Conservation (phyloP, 345 rosid species). For the Corymbia maculata region DNA sequence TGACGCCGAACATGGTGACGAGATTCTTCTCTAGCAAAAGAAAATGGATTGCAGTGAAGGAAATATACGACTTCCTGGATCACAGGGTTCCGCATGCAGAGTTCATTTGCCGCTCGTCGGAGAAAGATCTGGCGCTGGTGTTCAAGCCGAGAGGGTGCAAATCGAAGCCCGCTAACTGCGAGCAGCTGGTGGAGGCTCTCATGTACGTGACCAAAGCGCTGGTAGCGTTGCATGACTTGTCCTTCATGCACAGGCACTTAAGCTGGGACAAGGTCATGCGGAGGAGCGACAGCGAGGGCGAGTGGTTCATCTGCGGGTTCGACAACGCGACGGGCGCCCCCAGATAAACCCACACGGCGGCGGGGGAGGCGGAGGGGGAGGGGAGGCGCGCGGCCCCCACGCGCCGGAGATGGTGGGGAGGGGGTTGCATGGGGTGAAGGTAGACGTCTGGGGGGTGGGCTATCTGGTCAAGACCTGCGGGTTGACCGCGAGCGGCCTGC, state of each 20-base stretch:
- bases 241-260: slow-evolving; percentile 93
- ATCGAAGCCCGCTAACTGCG: slow-evolving; percentile 47
- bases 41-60: slow-evolving; percentile 66
- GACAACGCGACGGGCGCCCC: slow-evolving; percentile 66
- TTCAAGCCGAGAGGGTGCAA: slow-evolving; percentile 77
- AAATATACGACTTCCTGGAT: slow-evolving; percentile 64
- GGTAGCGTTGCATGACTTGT: slow-evolving; percentile 81
- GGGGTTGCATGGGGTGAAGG: slow-evolving; percentile 89
- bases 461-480: slow-evolving; percentile 75
- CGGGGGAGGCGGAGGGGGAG: background rate
- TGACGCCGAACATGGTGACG: slow-evolving; percentile 65
- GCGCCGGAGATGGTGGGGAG: slow-evolving; percentile 97
- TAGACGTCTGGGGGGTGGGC: slow-evolving; percentile 96
- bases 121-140: slow-evolving; percentile 47
- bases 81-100: slow-evolving; percentile 86
- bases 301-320: slow-evolving; percentile 86
- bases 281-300: slow-evolving; percentile 37
- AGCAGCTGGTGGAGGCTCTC: slow-evolving; percentile 73
- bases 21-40: slow-evolving; percentile 47
- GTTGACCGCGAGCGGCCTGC: slow-evolving; percentile 22
- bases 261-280: slow-evolving; percentile 82
- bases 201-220: slow-evolving; percentile 81
- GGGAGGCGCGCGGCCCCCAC: slow-evolving; percentile 45
- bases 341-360: slow-evolving; percentile 58
- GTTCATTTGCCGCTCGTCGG: slow-evolving; percentile 32